A percentile compares a stretch with the other conserved stretches of the same genome.
These are phyloP conservation scores for Nothophaeocryptopus gaeumannii DNA, from an alignment of 2,329 filamentous ascomycete genomes.

Conservation along the genomic window DNA sequence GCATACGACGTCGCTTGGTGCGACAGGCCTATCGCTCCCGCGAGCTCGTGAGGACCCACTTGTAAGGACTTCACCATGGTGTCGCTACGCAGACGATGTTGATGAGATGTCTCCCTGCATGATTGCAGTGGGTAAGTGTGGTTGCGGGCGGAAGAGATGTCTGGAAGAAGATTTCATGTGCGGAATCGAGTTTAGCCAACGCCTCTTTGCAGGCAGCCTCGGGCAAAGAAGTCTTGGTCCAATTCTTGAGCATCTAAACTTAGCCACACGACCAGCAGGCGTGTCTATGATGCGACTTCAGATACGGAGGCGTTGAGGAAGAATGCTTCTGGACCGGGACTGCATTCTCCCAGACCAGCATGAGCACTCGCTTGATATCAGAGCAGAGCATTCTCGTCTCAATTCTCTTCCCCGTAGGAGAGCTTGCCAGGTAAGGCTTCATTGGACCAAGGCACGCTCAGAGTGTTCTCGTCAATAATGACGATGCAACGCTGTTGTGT, in stretches of 20 bases:
- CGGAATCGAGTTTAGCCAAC: conserved; percentile 14
- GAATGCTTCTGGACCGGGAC: neutral
- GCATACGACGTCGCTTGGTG: conserved; percentile 14
- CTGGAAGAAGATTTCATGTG: conserved; percentile 7
- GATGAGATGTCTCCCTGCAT: conserved; percentile 1
- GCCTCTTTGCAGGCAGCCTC: conserved; percentile 3
- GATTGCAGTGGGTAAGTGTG: neutral
- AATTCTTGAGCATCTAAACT: conserved; percentile 5
- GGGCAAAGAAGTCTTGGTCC: conserved; percentile 1
- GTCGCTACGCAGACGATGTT: neutral
- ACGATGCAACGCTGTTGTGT: conserved; percentile 40
- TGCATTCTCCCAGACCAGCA: neutral
- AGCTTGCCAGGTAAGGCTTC: conserved; percentile 18
- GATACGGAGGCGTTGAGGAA: conserved; percentile 8
- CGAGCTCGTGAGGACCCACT: conserved; percentile 14
- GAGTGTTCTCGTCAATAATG: conserved; percentile 40
- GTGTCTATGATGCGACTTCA: conserved; percentile 14
- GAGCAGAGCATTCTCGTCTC: conserved; percentile 1
- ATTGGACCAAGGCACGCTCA: conserved; percentile 53
- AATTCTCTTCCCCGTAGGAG: conserved; percentile 6
- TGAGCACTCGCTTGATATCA: no score
- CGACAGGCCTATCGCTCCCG: conserved; percentile 7
- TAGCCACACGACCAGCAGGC: conserved; percentile 11
- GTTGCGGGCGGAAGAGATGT: conserved; percentile 2
- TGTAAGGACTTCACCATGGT: conserved; percentile 13